Conservation (phyloP, 371 early-diverging fungal genomes). For the Mortierella sp. region DNA sequence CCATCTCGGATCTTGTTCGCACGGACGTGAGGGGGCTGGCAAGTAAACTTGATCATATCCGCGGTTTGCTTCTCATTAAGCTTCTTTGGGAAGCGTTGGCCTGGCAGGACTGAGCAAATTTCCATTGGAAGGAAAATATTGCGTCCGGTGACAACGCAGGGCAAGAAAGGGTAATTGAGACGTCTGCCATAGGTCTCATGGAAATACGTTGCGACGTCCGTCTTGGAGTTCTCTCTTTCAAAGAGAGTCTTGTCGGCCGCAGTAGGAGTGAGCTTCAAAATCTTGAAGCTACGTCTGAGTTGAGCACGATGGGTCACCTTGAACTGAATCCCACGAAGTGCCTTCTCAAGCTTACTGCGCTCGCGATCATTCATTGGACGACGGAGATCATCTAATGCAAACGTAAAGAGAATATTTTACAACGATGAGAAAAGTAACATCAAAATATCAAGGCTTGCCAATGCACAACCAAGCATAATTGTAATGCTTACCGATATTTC, state of each 20-base stretch:
- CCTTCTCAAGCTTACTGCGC: conserved; percentile 69
- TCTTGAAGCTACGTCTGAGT: conserved; percentile 70
- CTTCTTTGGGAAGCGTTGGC: conserved; percentile 82
- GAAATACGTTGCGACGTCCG: conserved; percentile 83
- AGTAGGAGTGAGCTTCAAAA: conserved; percentile 69
- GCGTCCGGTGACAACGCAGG: conserved; percentile 80
- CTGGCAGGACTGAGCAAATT: conserved; percentile 87
- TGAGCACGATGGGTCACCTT: conserved; percentile 79
- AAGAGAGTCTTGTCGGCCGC: conserved; percentile 78
- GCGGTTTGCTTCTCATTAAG: conserved; percentile 87
- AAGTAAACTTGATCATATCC: conserved; percentile 92
- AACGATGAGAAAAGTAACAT: not conserved
- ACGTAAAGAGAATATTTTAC: not conserved
- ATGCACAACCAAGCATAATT: not conserved
- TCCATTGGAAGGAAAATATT: conserved; percentile 85
- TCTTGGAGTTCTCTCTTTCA: conserved; percentile 56
- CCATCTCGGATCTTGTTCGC: conserved; percentile 68
- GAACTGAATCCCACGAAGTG: conserved; percentile 75
- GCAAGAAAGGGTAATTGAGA: conserved; percentile 81
- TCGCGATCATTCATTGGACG: conserved; percentile 67
- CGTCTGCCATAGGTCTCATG: conserved; percentile 67
- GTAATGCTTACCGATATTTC: conserved; percentile 39
- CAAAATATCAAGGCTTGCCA: not conserved
- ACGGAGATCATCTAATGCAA: conserved; percentile 69
- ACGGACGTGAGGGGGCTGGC: conserved; percentile 78